Base-by-base conservation (phyloP, 2,329 filamentous ascomycete species). In the Colletotrichum viniferum region DNA sequence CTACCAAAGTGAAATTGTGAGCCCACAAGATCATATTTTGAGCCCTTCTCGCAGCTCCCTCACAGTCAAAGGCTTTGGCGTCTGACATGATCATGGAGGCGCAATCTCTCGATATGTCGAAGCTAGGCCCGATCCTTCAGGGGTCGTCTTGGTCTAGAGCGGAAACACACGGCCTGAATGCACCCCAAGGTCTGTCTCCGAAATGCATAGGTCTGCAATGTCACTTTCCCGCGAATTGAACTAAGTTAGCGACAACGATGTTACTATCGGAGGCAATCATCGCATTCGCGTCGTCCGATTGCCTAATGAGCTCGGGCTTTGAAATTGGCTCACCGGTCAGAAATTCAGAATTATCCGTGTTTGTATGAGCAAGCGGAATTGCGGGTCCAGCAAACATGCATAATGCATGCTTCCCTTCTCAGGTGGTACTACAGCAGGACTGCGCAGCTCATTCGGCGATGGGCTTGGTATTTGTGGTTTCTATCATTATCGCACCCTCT, bases 161-260 rank as follows among this genome's bases (percentile, higher is more conserved):
- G 38, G 38, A 43, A n/a, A 10, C 16, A 43, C 16, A 43, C 8
- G 0, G 38, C 8, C 4, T 16, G 38, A 43, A 18, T 43, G 38
- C 38, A 43, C 4, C 38, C 16, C 8, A 43, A 18, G 16, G 38
- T 43, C 38, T 43, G 4, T 43, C 16, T 43, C 38, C n/a, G 38
- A 43, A 43, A 43, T n/a, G 16, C 16, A 10, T 5, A 10, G n/a
- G 38, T 18, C 36, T 43, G 8, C 36, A 43, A n/a, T n/a, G 16
- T n/a, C 38, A 43, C 2, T n/a, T 43, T n/a, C 38, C 38, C 8
- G 3, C 38, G 38, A 1, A 3, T 10, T 43, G 1, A 43, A n/a
- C 4, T n/a, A 43, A 38, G 0, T 43, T 2, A n/a, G 16, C 36
- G 4, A 18, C 4, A n/a, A n/a, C n/a, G 3, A 10, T n/a, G 4